A percentile compares a stretch with the other conserved stretches of the same genome.
Evolutionary conservation across 129 eudicot species (phyloP).

Genomic region (Sambucus nigra): DNA sequence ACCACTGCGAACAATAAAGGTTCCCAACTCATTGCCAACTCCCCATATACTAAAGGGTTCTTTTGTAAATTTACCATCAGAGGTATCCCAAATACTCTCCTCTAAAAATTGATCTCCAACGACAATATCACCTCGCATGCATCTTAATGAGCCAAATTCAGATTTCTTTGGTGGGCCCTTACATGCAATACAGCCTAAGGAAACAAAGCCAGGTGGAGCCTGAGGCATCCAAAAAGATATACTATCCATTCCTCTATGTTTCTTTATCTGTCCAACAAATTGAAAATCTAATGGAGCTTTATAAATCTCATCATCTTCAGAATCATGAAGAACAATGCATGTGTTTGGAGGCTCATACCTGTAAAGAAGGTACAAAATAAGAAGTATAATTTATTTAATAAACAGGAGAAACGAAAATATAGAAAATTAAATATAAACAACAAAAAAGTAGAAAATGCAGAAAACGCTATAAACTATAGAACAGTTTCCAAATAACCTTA

Average conservation of each 20-base stretch:
- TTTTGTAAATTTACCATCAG: conserved; percentile 44
- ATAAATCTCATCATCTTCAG: conserved; percentile 53
- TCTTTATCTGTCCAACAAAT: conserved; percentile 66
- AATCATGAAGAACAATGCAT: conserved; percentile 61
- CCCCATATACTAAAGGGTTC: conserved; percentile 88
- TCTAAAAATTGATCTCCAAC: conserved; percentile 76
- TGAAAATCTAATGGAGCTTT: conserved; percentile 67
- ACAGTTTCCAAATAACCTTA: too few relatives aligned
- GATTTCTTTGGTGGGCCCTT: conserved; percentile 75
- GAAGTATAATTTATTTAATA: background rate
- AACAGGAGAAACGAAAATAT: too few relatives aligned
- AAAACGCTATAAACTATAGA: too few relatives aligned
- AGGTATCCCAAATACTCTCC: conserved; percentile 87
- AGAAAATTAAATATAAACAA: too few relatives aligned
- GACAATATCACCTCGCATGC: conserved; percentile 90
- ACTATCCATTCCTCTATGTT: conserved; percentile 54
- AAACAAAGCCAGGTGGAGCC: conserved; percentile 93
- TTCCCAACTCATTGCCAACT: conserved; percentile 77
- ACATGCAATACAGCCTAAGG: conserved; percentile 90
- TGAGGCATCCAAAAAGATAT: conserved; percentile 86
- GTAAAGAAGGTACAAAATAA: conserved; percentile 8
- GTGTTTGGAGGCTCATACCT: conserved; percentile 95
- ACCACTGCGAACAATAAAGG: conserved; percentile 74
- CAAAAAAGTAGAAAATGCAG: too few relatives aligned
- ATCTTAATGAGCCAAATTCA: conserved; percentile 63